Percentiles rank a stretch among this genome's conserved stretches.
Conservation (phyloP, 2,329 filamentous ascomycete species). For the Sporothrix sp. region DNA sequence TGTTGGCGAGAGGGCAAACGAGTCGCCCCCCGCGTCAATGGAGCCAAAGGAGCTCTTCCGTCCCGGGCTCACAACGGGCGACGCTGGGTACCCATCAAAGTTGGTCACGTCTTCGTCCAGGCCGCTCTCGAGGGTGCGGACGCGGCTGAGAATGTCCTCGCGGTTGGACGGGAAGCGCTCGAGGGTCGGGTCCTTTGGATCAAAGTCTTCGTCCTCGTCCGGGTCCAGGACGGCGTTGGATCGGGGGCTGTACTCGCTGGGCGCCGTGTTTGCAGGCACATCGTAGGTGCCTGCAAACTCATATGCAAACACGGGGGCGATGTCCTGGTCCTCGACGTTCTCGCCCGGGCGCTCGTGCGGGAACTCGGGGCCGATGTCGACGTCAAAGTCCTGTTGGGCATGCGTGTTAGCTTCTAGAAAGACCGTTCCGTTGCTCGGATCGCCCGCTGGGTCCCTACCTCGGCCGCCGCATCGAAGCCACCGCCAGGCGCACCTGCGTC, state of each 20-base stretch:
- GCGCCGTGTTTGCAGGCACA: constrained; percentile 12
- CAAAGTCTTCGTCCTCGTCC: constrained; percentile 23
- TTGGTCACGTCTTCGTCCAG: constrained; percentile 31
- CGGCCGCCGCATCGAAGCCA: no score
- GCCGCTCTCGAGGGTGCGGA: constrained; percentile 38
- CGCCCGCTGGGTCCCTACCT: no score
- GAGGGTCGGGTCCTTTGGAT: constrained; percentile 38
- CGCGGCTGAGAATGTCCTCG: constrained; percentile 34
- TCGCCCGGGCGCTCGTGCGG: constrained; percentile 15
- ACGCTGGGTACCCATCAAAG: constrained; percentile 28
- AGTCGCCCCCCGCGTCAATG: constrained; percentile 30
- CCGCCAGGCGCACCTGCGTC: constrained; percentile 19
- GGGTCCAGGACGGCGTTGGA: background rate
- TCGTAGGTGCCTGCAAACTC: constrained; percentile 33
- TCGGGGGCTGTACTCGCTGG: constrained; percentile 1
- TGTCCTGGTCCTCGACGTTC: constrained; percentile 15
- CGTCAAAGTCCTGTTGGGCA: background rate
- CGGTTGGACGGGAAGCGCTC: constrained; percentile 39
- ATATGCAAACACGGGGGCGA: constrained; percentile 37
- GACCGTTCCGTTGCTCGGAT: no score
- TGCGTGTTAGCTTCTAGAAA: no score
- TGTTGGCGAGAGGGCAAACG: constrained; percentile 25
- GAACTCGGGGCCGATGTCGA: constrained; percentile 15
- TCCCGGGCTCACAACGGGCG: constrained; percentile 28
- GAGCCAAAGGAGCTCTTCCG: constrained; percentile 27